Conservation (phyloP, 31 red algal genomes). For the Pterothamnion heteromorphum region DNA sequence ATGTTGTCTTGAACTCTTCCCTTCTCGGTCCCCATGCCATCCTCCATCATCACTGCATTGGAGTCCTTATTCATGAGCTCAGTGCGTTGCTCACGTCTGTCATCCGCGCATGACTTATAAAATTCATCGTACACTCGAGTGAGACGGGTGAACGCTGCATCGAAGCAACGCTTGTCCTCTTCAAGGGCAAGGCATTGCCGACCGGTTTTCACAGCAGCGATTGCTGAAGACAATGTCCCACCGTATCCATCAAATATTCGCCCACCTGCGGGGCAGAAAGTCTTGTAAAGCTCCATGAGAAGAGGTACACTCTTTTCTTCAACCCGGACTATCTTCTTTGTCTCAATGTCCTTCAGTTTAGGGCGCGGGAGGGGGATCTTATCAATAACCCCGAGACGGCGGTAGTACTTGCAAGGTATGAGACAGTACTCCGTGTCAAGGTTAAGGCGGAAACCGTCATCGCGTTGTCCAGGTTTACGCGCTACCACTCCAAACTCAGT, state of each 20-base stretch:
- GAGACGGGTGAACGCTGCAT: background rate
- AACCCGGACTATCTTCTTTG: no score
- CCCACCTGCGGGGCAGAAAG: background rate
- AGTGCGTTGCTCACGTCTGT: no score
- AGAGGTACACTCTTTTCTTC: background rate
- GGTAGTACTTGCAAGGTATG: background rate
- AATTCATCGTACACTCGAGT: background rate
- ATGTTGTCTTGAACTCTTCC: no score
- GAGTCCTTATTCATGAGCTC: no score
- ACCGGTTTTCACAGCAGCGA: background rate
- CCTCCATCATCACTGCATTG: no score
- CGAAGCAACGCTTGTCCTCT: background rate
- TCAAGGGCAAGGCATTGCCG: background rate
- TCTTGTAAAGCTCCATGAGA: background rate
- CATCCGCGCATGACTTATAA: background rate
- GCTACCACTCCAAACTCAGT: background rate
- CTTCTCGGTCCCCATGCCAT: no score
- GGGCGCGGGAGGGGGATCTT: background rate
- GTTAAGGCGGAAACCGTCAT: background rate
- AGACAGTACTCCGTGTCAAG: background rate
- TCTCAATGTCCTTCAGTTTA: background rate
- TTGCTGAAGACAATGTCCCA: background rate
- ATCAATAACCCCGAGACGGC: background rate
- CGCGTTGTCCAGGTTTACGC: background rate
- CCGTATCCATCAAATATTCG: background rate